Percentiles rank a stretch among this genome's conserved stretches.
phyloP scores from a whole-genome alignment of 176 grass and related monocot genomes.

The Rhynchospora pubera region DNA sequence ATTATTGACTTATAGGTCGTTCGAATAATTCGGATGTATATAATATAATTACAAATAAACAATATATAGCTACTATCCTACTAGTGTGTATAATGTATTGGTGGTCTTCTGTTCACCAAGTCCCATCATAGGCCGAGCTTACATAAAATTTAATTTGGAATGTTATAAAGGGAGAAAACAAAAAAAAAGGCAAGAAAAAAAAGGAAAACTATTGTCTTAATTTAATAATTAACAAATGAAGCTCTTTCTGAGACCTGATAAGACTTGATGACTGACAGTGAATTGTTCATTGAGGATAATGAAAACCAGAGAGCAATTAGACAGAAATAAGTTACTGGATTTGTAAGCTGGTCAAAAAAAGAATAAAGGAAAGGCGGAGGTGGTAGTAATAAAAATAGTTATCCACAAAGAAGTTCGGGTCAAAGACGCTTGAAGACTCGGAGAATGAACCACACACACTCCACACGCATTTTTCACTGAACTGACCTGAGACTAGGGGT shows the following conservation, averaged over 20 bases:
- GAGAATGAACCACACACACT: neutral
- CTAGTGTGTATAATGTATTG: neutral
- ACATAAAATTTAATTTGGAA: neutral
- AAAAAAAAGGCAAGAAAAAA: neutral
- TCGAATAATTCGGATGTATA: neutral
- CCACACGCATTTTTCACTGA: constrained; percentile 13
- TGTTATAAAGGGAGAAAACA: neutral
- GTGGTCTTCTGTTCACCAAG: neutral
- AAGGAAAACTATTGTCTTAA: neutral
- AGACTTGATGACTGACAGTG: no score
- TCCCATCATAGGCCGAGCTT: neutral
- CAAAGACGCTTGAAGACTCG: constrained; percentile 52
- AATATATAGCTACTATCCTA: neutral
- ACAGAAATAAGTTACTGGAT: constrained; percentile 11
- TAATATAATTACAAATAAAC: neutral
- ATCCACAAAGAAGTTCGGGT: constrained; percentile 34
- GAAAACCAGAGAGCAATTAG: constrained; percentile 25
- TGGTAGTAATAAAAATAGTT: constrained; percentile 19
- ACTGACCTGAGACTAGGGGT: constrained; percentile 8
- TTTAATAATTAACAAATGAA: neutral
- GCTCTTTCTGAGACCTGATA: neutral
- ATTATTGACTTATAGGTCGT: constrained; percentile 15
- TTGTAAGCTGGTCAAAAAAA: constrained; percentile 29
- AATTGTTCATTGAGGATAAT: neutral
- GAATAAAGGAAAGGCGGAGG: neutral